Base-by-base conservation (phyloP, 139 green algal genomes). In the Coelastrella sp. region DNA sequence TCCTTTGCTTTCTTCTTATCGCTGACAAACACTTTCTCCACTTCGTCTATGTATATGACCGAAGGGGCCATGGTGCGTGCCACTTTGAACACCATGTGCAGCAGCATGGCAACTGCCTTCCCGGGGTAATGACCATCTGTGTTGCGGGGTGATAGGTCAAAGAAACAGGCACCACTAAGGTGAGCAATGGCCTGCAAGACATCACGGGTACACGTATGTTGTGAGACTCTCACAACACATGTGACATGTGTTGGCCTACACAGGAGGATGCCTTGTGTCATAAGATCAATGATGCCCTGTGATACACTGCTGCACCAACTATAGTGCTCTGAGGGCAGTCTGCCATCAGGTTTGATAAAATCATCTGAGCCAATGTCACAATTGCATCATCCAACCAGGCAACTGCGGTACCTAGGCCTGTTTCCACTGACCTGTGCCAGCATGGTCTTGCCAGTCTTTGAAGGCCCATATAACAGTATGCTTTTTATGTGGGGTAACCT, bases 21-120 rank as follows among this genome's bases (percentile, higher is more conserved):
- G 0, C 51, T 89, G 1, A 96, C 38, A 86, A 99, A 98, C 38
- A 98, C 94, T 92, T 97, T 96, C 69, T 99, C 96, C 32, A 91
- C 88, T 85, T 98, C 92, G 62, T 98, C 93, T 27, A 99, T 93
- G 88, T 94, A 95, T 87, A 99, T 96, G 13, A 99, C 88, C 15
- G 89, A 91, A 11, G 96, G 96, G 0, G 94, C 93, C 92, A 98
- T 94, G 34, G 89, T 94, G 63, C 83, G 87, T 13, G 94, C 94
- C 25, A 93, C 88, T 88, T 95, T 95, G 84, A 95, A 95, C 32
- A 96, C 95, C 91, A 96, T 98, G 89, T 98, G 94, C 1, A 98
- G 86, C 90, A 98, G 94, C 85, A 96, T 91, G n/a, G 89, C 89
- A 3, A 91, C 92, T 19, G 90, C 90, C 90, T 98, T 98, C 83